Conservation (phyloP, 352 stramenopile genomes). For the Globisporangium ultimum region DNA sequence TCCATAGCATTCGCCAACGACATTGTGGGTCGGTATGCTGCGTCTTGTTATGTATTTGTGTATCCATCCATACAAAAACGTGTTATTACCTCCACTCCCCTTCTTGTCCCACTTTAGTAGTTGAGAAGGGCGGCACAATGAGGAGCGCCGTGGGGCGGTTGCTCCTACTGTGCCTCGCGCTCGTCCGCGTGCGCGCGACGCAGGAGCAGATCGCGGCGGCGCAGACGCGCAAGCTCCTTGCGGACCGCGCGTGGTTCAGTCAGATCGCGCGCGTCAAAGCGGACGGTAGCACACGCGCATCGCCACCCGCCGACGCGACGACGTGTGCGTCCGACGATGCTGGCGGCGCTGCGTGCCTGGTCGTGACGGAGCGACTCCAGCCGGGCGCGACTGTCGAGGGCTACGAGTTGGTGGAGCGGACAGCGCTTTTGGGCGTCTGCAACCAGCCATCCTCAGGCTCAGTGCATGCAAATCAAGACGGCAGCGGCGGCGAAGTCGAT, state of each 20-base stretch:
- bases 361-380: slow-evolving; percentile 27
- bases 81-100: no score
- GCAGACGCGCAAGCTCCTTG: slow-evolving; percentile 26
- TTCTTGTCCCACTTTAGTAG: no score
- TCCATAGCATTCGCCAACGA: background rate
- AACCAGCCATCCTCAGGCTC: slow-evolving; percentile 25
- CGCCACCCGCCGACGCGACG: background rate
- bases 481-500: background rate
- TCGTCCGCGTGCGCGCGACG: slow-evolving; percentile 3
- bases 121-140: background rate
- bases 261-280: slow-evolving; percentile 33
- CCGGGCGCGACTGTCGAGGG: slow-evolving; percentile 47
- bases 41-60: no score
- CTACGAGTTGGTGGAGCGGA: slow-evolving; percentile 73
- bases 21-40: background rate
- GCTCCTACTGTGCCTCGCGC: slow-evolving; percentile 12
- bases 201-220: slow-evolving; percentile 11
- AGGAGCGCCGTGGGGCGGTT: background rate
- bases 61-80: no score
- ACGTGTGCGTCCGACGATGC: background rate
- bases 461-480: background rate
- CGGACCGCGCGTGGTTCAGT: slow-evolving; percentile 46
- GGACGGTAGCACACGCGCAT: background rate
- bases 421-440: slow-evolving; percentile 59
- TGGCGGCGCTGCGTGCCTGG: slow-evolving; percentile 22